Evolutionary conservation across 129 eudicot species (phyloP), one percentile per base, ranked within the genome.

Genomic region (Mikania micrantha): DNA sequence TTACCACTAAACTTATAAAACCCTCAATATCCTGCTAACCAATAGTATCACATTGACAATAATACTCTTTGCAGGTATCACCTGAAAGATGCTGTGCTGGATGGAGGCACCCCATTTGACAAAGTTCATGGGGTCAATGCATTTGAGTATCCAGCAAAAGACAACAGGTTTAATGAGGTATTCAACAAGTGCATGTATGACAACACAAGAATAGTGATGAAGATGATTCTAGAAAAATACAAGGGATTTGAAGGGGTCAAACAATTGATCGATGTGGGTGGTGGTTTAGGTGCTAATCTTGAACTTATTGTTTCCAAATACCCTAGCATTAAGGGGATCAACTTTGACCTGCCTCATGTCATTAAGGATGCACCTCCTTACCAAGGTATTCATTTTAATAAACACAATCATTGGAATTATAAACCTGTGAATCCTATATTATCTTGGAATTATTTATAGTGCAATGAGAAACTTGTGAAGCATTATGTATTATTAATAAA

Each of bases 91-190:
- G 78, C 77, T 3, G 73, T 83, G 3, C 17, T 80, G 13, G 80
- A 79, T 15, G 88, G 82, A 58, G 82, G 79, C 9, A 24, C 49
- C 47, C 85, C 88, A 58, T 80, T 80, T 64, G 75, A 80, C 31
- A 83, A 47, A 66, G 85, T 79, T 12, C 64, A 80, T 80, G 82
- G 82, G 19, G 25, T 79, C 78, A 62, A 73, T 35, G 88, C 88
- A 34, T 70, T 61, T 56, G 82, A 83, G 66, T 76, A 83, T 59
- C 69, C 63, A 17, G 62, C 58, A 22, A 73, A 44, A 36, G 85
- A 83, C 38, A 69, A 67, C 8, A 78, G 80, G 36, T 82, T 20
- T 64, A 62, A 63, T 36, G 15, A 78, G 27, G 69, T 78, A 15
- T 82, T 78, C 69, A 82, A 74, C 40, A 69, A 44, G 4, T 60